Evolutionary conservation across 2,329 filamentous ascomycete species (phyloP), one percentile per base, ranked within the genome.

Genomic region (Exophiala sp.): DNA sequence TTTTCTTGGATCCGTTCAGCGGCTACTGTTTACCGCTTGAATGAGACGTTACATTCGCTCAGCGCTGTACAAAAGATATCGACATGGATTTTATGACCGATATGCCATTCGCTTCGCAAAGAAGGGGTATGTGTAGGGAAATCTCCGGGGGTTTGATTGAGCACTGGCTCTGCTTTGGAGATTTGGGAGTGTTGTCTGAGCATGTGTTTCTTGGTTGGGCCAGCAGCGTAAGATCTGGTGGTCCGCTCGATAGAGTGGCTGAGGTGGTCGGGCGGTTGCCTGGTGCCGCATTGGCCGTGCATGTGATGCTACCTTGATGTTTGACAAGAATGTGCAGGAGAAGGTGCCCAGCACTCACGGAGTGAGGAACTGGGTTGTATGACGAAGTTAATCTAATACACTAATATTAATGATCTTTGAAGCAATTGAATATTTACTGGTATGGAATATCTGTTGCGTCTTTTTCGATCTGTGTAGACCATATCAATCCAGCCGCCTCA

Each of bases 51-150:
- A 55, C 57, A 57, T 46, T 60, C 57, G 57, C 57, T 60, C 43
- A 42, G 51, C 29, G 50, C 54, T 57, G 57, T 60, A 55, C 50
- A 60, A 54, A 52, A 58, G 33, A 51, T 57, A 57, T 57, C 57
- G 57, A 50, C 54, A 57, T 48, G 51, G 29, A 24, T 20, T 29
- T 55, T 40, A 55, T 39, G 54, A 60, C 54, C 57, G 57, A 60
- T 55, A 60, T 50, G 57, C 54, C 57, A 60, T 53, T 60, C 57
- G 57, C 57, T 60, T 60, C 14, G 40, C 38, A 48, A 32, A 41
- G 35, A 33, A 29, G 33, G 47, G 36, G 36, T 33, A 41, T 34
- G 29, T 12, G 35, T 10, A 12, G 35, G 33, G 35, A 38, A 16
- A 12, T 38, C 14, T 38, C 11, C 11, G 5, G 11, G 11, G 5